These are phyloP conservation scores for Pestalotiopsis sp. DNA, from an alignment of 2,329 filamentous ascomycete species.

Conservation along the genomic window DNA sequence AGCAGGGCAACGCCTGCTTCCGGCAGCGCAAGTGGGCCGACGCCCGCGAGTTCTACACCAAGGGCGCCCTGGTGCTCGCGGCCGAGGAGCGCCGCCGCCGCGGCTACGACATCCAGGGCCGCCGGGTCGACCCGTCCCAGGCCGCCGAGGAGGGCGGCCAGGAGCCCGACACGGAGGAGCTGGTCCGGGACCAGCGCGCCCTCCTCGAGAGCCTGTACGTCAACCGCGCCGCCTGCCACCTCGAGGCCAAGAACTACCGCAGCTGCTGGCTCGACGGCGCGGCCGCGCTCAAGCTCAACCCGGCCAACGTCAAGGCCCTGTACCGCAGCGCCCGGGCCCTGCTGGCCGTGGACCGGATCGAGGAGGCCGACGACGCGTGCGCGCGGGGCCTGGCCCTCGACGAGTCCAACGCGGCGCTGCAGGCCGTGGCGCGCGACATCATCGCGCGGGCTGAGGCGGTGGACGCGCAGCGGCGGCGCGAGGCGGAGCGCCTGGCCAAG, in stretches of 20 bases:
- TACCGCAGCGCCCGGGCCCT: slow-evolving; percentile 84
- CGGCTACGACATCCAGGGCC: slow-evolving; percentile 13
- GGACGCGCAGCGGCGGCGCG: slow-evolving; percentile 56
- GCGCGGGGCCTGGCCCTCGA: slow-evolving; percentile 75
- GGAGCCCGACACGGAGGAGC: slow-evolving; percentile 45
- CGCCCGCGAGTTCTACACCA: slow-evolving; percentile 88
- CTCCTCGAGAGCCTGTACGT: slow-evolving; percentile 78
- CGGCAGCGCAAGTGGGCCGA: slow-evolving; percentile 73
- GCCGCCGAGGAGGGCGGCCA: slow-evolving; percentile 36
- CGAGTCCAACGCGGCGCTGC: slow-evolving; percentile 67
- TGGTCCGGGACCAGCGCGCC: slow-evolving; percentile 57
- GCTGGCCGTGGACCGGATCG: slow-evolving; percentile 74
- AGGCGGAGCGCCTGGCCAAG: slow-evolving; percentile 56
- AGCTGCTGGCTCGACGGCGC: slow-evolving; percentile 85
- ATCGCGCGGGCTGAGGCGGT: slow-evolving; percentile 57
- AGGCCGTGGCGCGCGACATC: slow-evolving; percentile 65
- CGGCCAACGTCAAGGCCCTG: slow-evolving; percentile 83
- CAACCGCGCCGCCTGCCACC: slow-evolving; percentile 88
- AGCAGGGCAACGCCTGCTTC: slow-evolving; percentile 91
- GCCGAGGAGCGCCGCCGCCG: slow-evolving; percentile 62
- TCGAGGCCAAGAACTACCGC: slow-evolving; percentile 87
- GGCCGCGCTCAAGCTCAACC: slow-evolving; percentile 76
- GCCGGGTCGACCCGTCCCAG: slow-evolving; percentile 31
- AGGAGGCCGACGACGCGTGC: slow-evolving; percentile 81
- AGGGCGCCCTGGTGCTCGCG: slow-evolving; percentile 75